Percentiles rank a stretch among this genome's conserved stretches.
Evolutionary conservation across 2,329 filamentous ascomycete species (phyloP).

Genomic region (Tolypocladium album): DNA sequence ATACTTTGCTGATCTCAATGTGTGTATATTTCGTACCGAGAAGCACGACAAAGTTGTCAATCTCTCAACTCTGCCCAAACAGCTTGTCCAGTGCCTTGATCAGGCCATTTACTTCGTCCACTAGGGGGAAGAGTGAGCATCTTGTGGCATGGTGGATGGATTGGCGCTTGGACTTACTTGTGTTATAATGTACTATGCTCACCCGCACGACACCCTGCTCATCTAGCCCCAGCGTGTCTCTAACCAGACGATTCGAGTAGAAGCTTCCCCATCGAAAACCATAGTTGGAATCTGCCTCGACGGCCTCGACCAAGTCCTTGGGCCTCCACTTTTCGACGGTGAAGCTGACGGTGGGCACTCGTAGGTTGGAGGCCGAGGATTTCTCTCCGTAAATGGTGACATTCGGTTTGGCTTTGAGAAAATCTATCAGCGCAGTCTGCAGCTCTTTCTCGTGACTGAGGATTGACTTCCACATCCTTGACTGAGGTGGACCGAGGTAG

Average conservation of each 20-base stretch:
- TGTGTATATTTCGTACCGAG: background rate
- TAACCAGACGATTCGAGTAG: conserved; percentile 53
- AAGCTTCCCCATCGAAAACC: conserved; percentile 59
- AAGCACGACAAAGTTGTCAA: background rate
- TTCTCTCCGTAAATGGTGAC: conserved; percentile 49
- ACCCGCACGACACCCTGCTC: conserved; percentile 54
- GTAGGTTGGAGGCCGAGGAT: conserved; percentile 29
- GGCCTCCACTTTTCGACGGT: conserved; percentile 45
- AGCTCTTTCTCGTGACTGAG: conserved; percentile 49
- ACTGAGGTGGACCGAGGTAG: conserved; percentile 41
- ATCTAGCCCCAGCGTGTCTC: conserved; percentile 46
- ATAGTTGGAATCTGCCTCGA: conserved; percentile 47
- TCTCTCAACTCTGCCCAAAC: background rate
- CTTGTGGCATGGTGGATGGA: background rate
- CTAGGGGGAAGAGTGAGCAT: conserved; percentile 16
- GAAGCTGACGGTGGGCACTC: conserved; percentile 61
- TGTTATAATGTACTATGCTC: conserved; percentile 68
- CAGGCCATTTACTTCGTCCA: conserved; percentile 44
- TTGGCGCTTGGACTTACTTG: conserved; percentile 32
- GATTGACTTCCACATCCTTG: conserved; percentile 38
- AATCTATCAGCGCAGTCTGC: conserved; percentile 47
- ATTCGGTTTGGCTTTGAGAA: conserved; percentile 40
- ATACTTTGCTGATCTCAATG: background rate
- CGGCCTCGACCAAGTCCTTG: conserved; percentile 46
- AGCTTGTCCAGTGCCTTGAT: conserved; percentile 39